Evolutionary conservation across 176 grass and related monocot species (phyloP), one percentile per base, ranked within the genome.

Genomic region (Neostapfia colusana): DNA sequence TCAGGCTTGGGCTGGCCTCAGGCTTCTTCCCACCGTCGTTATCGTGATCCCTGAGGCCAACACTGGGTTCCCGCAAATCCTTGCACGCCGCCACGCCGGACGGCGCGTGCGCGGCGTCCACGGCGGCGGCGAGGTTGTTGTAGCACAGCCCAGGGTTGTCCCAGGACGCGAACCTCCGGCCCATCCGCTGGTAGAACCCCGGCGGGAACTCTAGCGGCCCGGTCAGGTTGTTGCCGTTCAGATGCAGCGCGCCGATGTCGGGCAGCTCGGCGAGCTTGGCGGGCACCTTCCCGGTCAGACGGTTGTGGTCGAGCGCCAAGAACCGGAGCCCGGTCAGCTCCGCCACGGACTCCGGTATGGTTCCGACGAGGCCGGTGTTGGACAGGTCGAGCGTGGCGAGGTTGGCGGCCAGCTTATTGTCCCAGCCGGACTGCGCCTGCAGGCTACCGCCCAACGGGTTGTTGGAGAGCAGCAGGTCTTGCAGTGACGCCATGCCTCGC

Each of bases 91-190:
- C 75, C 10, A 89, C 78, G 0, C 82, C 90, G n/a, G 42, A 8
- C 17, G 80, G 82, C 48, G 49, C 82, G 16, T 84, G 57, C 8
- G 69, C 79, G 4, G 65, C 67, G 17, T 60, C 81, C 4, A 70
- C 86, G 0, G 74, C 66, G 7, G 31, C 75, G 25, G 45, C 6
- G n/a, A n/a, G n/a, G n/a, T n/a, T n/a, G 41, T 56, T 37, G 78
- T 85, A 97, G 54, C 96, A 99, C 65, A 99, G 4, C 27, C 84
- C 90, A 2, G 92, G 89, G 72, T 99, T 95, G 28, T 90, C 89
- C 96, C 96, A 95, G 6, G 92, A 95, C 1, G 89, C 89, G 76
- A 99, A 99, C 67, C 96, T 84, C 83, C 83, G 82, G 14, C 92
- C 89, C 87, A 99, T 90, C 28, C 70, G 84, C 77, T 79, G 40